Base-by-base conservation (phyloP, 1,284 basidiomycete genomes). In the Ganoderma meredithae region DNA sequence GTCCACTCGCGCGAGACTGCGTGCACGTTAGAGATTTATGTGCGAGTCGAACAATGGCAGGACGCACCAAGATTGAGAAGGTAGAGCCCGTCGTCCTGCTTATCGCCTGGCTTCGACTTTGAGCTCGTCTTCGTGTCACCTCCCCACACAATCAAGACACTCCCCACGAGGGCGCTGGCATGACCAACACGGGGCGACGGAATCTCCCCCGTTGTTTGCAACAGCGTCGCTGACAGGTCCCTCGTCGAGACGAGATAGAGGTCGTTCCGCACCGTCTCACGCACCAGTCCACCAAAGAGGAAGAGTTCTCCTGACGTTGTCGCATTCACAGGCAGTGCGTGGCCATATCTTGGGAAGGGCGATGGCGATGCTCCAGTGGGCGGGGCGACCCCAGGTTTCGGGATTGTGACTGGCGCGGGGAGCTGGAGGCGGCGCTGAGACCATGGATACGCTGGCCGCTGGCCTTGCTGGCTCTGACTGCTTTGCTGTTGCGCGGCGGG, bases 321-420 rank as follows among this genome's bases (percentile, higher is more conserved):
- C 1, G 95, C 90, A 58, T 88, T 90, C 15, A 95, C 89, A 27
- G 98, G 97, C n/a, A 98, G 88, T 2, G 97, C 94, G 76, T 98
- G 95, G 13, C 98, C 98, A 78, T 99, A 99, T 65, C 98, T 92
- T 17, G 98, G 98, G 81, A 99, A 99, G 0, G 98, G 98, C 27
- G 90, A 89, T 0, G 92, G 91, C 0, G 92, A 93, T 4, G 90
- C 88, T 2, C 85, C 82, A 1, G 86, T 86, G 7, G 89, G 86
- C 41, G 87, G 84, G 2, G 82, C 83, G 65, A 86, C 80, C 58
- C 87, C 88, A 17, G 90, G 87, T 74, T 90, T 92, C 59, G 85
- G 84, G 63, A 92, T 82, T 25, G 88, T 79, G 19, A 88, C 81
- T 0, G 92, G 91, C 10, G 92, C 88, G 0, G 88, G 86, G 22